Base-by-base conservation (phyloP, 148 eudicot species). In the Beta vulgaris region DNA sequence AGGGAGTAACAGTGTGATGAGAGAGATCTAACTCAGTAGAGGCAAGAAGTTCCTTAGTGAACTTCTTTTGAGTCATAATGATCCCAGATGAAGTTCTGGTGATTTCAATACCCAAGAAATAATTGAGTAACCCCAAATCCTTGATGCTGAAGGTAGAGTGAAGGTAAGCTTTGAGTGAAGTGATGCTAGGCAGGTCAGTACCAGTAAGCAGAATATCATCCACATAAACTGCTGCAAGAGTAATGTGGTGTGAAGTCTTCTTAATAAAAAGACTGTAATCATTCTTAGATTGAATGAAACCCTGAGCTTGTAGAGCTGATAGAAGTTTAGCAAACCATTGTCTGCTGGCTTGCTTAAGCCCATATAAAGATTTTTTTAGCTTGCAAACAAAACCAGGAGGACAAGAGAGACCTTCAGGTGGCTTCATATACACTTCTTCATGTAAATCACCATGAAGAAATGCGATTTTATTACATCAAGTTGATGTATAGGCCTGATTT, bases 171-270 rank as follows among this genome's bases (percentile, higher is more conserved):
- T 67, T 67, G 1, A 67, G 21, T 0, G 5, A 14, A 0, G 11
- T 6, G 0, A 67, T 67, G 0, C 3, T 10, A 1, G 6, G 0
- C 0, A 0, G 0, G 43, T 42, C 21, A 42, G 16, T 3, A 0
- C 71, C 71, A 2, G 34, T 67, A 0, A 67, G 1, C 0, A 67
- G 1, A 2, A 67, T 42, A 3, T 67, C 71, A 67, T 67, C 71
- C 2, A 67, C 53, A 43, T 67, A 67, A 0, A 67, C 32, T 0
- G 21, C 57, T 1, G 6, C 57, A 0, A 68, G 25, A 0, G 25
- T 29, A 0, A 44, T 15, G 1, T 14, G 0, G 7, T 3, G 7
- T 25, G 0, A 0, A 14, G 1, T 3, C 0, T 46, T 11, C 19
- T 19, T 29, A 0, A 68, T 14, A 39, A 68, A 68, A 3, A 68